Base-by-base conservation (phyloP, 2,329 filamentous ascomycete genomes). In the Phialocephala subalpina region DNA sequence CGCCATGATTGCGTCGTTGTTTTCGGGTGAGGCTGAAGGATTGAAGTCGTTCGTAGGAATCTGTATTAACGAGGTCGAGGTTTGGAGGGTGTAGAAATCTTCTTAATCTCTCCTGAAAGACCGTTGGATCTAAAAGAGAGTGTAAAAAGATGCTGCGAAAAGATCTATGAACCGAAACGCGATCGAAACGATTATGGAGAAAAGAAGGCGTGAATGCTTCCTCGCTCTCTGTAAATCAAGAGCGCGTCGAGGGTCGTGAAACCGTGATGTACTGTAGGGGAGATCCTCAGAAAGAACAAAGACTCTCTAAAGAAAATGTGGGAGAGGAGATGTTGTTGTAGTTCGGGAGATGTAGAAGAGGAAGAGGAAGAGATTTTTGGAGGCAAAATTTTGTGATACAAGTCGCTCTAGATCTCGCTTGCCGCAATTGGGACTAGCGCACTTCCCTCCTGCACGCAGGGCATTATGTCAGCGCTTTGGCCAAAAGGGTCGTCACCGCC, bases 1-100 rank as follows among this genome's bases (percentile, higher is more conserved):
- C 79, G 91, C 91, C 91, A 94, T 94, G 78, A 33, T 80, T 90
- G 82, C 75, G 75, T 74, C 58, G 56, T 65, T 45, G 36, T 62
- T 20, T 47, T 58, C 56, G 63, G 40, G 38, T 70, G 59, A 67
- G 52, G 60, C 66, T 65, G 69, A 53, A 20, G 67, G 47, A 62
- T 36, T 71, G 58, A 36, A 22, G 57, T 64, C 14, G 61, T 56
- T 38, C 7, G 22, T 16, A 11, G 57, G 53, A 57, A 27, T 29
- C n/a, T 58, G 57, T 16, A 47, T 47, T 22, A 55, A 49, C 20
- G 33, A n/a, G 49, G 9, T n/a, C 25, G 18, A 38, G 40, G 36
- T 25, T n/a, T 38, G 22, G 45, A 52, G 42, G 35, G 47, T 47
- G 67, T 57, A 49, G 29, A 20, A 58, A 29, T 36, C 18, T 20